phyloP scores from a whole-genome alignment of 1,284 basidiomycete genomes.

The Meripilus lineatus region DNA sequence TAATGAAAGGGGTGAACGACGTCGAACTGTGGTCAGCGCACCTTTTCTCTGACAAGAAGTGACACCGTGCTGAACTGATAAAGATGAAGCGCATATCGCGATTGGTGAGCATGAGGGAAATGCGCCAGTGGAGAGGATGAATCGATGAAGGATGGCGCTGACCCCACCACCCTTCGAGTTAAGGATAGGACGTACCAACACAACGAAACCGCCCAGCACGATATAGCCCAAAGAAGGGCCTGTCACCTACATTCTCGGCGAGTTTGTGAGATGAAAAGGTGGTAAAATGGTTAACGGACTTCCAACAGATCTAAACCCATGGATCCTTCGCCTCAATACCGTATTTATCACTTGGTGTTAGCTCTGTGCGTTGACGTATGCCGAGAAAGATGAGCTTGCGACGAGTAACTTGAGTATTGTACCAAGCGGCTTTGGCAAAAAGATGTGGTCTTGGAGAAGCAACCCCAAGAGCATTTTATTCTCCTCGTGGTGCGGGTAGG shows the following conservation, averaged over 20 bases:
- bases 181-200: constrained; percentile 43
- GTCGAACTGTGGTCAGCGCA: constrained; percentile 17
- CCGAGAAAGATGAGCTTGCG: too few species aligned
- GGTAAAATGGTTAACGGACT: constrained; percentile 25
- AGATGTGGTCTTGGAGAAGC: too few species aligned
- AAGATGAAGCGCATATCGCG: neutral
- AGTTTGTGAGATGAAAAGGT: constrained; percentile 23
- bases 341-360: too few species aligned
- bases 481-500: too few species aligned
- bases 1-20: neutral
- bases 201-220: constrained; percentile 75
- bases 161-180: neutral
- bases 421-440: too few species aligned
- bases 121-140: neutral
- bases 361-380: too few species aligned
- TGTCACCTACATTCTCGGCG: constrained; percentile 37
- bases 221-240: constrained; percentile 60
- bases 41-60: constrained; percentile 78
- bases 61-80: constrained; percentile 76
- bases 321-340: too few species aligned
- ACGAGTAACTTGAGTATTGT: too few species aligned
- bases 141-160: neutral
- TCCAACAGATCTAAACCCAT: constrained; percentile 21
- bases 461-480: too few species aligned
- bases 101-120: constrained; percentile 4